These are phyloP conservation scores for Phytopythium montanum DNA, from an alignment of 352 stramenopile species.

Conservation along the genomic window DNA sequence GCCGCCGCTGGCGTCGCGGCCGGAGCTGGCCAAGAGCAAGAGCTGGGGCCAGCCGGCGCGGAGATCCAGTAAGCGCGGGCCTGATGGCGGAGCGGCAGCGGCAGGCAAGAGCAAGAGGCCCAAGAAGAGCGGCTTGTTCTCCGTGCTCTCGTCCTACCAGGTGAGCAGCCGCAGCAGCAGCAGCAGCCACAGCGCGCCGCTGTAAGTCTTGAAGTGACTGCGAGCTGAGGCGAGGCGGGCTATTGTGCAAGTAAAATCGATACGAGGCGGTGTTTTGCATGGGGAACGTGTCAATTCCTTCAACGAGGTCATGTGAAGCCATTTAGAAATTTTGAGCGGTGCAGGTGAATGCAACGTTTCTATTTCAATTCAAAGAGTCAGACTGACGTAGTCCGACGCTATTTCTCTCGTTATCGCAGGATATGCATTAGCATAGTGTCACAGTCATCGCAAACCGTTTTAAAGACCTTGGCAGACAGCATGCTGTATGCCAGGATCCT, in stretches of 20 bases:
- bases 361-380: not conserved
- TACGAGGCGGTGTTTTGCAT: not conserved
- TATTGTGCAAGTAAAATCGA: not conserved
- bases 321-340: constrained; percentile 13
- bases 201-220: constrained; percentile 10
- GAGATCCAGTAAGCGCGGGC: constrained; percentile 17
- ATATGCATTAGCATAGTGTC: not conserved
- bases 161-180: constrained; percentile 38
- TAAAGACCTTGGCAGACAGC: not conserved
- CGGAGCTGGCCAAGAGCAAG: constrained; percentile 46
- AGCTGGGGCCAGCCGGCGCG: constrained; percentile 26
- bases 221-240: not conserved
- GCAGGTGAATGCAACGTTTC: too few species aligned
- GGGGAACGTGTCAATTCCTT: not conserved
- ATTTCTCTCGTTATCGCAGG: not conserved
- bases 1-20: constrained; percentile 7
- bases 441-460: not conserved
- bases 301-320: not conserved
- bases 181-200: constrained; percentile 23
- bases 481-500: constrained; percentile 7
- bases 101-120: constrained; percentile 25
- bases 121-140: constrained; percentile 62
- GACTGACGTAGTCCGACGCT: not conserved
- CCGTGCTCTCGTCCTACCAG: constrained; percentile 66
- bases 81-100: not conserved